Evolutionary conservation across 495 filamentous ascomycete species (phyloP), one percentile per base, ranked within the genome.

Genomic region (Neurospora pannonica): DNA sequence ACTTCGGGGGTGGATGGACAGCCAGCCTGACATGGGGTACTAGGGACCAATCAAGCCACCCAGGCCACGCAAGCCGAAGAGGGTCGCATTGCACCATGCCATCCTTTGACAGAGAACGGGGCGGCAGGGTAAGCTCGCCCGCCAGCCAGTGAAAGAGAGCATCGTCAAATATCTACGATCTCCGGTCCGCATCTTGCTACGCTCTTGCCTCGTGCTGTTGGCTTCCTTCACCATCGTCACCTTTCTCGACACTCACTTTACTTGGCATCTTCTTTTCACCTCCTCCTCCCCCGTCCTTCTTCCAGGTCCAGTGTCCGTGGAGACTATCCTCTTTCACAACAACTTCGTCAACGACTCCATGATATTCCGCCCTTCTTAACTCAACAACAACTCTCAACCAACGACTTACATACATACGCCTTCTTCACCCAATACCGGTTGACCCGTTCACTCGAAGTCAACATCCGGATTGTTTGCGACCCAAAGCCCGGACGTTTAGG

Each of bases 371-470:
- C 54, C 15, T 36, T 67, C 13, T 67, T 67, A 31, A 67, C 28
- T 10, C 28, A 67, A 67, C 39, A 31, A 46, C 73, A 60, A 71
- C 76, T 72, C 73, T 71, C 72, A 74, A 76, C 78, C 78, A 79
- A 77, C 78, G 75, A 73, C 62, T 71, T 36, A 40, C 40, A 36
- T 38, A 71, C 76, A 67, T 43, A 70, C 74, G 31, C 62, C 74
- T 21, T 39, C 74, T 34, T 60, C 54, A 46, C 28, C 72, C 70
- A 75, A 70, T 72, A 67, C 15, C 19, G 9, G 28, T 79, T 81
- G 81, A 81, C 81, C 77, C 79, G 82, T 81, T 83, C 73, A 76
- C 75, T 81, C 77, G 78, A 82, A 74, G 74, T 83, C 79, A 76
- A 17, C 62, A 42, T 43, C n/a, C 74, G 54, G 54, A 67, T 34